phyloP scores from a whole-genome alignment of 1,284 basidiomycete species.

The Sutorius eximius region DNA sequence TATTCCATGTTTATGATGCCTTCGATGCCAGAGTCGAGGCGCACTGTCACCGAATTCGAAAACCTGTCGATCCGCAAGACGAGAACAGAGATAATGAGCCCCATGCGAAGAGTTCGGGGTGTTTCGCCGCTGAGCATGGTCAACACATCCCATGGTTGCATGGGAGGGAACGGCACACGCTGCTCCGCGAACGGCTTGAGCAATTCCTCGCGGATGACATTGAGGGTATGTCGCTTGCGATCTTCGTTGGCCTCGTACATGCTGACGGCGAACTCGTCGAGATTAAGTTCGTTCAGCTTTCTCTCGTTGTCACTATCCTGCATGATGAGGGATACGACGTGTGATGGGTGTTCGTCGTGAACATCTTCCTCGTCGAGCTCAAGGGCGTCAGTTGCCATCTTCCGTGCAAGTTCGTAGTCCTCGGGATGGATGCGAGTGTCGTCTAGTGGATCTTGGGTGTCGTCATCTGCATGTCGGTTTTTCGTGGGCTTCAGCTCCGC shows the following conservation, averaged over 20 bases:
- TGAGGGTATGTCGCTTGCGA: slow-evolving; percentile 85
- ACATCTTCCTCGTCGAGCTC: slow-evolving; percentile 95
- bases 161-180: slow-evolving; percentile 67
- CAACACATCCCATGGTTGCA: slow-evolving; percentile 79
- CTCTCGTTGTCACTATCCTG: slow-evolving; percentile 75
- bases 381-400: slow-evolving; percentile 97
- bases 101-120: slow-evolving; percentile 70
- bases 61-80: slow-evolving; percentile 56
- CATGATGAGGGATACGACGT: slow-evolving; percentile 85
- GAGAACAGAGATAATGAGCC: slow-evolving; percentile 83
- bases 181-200: slow-evolving; percentile 82
- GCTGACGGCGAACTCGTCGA: slow-evolving; percentile 96
- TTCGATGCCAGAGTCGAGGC: slow-evolving; percentile 92
- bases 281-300: slow-evolving; percentile 88
- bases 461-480: slow-evolving; percentile 69
- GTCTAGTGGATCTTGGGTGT: slow-evolving; percentile 87
- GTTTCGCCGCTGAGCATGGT: slow-evolving; percentile 98
- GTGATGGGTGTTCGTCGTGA: slow-evolving; percentile 86
- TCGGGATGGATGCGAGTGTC: slow-evolving; percentile 96
- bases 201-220: slow-evolving; percentile 89
- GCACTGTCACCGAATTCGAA: slow-evolving; percentile 55
- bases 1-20: slow-evolving; percentile 74
- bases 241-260: slow-evolving; percentile 82
- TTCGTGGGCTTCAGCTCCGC: slow-evolving; percentile 58
- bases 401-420: slow-evolving; percentile 96